These are phyloP conservation scores for Aspergillus oerlinghausenensis DNA, from an alignment of 2,329 filamentous ascomycete species.

Conservation along the genomic window DNA sequence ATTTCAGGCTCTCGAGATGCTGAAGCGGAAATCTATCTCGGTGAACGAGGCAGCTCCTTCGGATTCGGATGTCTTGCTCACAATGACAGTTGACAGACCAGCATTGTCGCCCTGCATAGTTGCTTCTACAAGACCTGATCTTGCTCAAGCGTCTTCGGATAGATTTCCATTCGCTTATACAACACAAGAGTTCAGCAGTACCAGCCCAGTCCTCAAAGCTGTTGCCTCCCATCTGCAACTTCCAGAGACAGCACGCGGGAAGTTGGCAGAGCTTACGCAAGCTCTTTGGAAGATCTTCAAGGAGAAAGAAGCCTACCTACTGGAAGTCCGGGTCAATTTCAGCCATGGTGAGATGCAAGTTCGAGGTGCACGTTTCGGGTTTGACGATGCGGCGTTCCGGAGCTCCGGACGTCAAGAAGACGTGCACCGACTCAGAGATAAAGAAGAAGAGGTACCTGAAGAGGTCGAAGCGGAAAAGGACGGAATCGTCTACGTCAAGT, in stretches of 20 bases:
- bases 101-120: constrained; percentile 60
- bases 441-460: constrained; percentile 47
- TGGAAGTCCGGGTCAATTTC: constrained; percentile 50
- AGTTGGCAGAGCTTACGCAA: constrained; percentile 48
- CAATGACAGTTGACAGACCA: constrained; percentile 62
- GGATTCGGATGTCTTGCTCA: constrained; percentile 49
- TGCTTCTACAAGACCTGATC: constrained; percentile 50
- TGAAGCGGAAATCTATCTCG: constrained; percentile 49
- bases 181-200: constrained; percentile 42
- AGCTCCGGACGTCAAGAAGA: constrained; percentile 58
- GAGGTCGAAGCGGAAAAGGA: constrained; percentile 62
- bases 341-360: constrained; percentile 45
- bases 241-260: constrained; percentile 40
- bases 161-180: constrained; percentile 61
- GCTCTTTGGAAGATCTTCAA: constrained; percentile 57
- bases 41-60: constrained; percentile 35
- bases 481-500: constrained; percentile 75
- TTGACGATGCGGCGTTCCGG: constrained; percentile 66
- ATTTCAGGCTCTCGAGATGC: constrained; percentile 51
- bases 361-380: constrained; percentile 55
- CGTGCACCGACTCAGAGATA: constrained; percentile 55
- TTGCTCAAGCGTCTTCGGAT: constrained; percentile 42
- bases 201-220: constrained; percentile 37
- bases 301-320: constrained; percentile 61
- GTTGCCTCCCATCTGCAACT: constrained; percentile 51